Base-by-base conservation (phyloP, 106 monocot genomes). In the Dendrobium huoshanense region DNA sequence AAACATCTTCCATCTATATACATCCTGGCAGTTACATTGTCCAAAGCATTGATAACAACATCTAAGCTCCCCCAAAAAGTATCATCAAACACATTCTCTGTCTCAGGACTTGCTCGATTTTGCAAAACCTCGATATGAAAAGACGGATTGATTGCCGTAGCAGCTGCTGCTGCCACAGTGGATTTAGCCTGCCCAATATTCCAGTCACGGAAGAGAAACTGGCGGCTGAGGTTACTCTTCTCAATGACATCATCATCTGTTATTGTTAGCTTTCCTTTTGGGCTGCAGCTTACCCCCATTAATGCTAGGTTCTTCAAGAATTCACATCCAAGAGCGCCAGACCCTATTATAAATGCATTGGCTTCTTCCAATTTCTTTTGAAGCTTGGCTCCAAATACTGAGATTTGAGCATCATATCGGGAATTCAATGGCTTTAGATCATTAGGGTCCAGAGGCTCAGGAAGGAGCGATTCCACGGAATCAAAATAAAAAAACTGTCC, bases 171-270 rank as follows among this genome's bases (percentile, higher is more conserved):
- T 67, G 94, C 97, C 24, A 94, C 97, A 78, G 94, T 92, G 17
- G 98, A 95, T 83, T 98, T 98, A 27, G 94, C 89, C 81, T 95
- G 92, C 55, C 98, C 94, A 83, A 98, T 98, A 81, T 98, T 95
- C 98, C 94, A 91, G 48, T 98, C 94, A 74, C 92, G 90, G 70
- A 94, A 98, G 13, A 98, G 89, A 80, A 98, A 94, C 75, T 98
- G 98, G 6, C 94, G 90, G 68, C 91, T 98, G 42, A 98, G 94
- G 80, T 98, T 98, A 80, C 98, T 98, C 83, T 89, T 98, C 80
- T 98, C 98, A 72, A 98, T 98, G 37, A 98, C 91, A 91, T 98
- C 94, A 88, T 95, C 98, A 84, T 98, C 94, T 29, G 94, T 98
- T 64, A 98, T 81, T 13, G 92, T 95, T 42, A 95, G 78, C 79